Conservation (phyloP, 2,329 filamentous ascomycete genomes). For the Chaetomium sp. region DNA sequence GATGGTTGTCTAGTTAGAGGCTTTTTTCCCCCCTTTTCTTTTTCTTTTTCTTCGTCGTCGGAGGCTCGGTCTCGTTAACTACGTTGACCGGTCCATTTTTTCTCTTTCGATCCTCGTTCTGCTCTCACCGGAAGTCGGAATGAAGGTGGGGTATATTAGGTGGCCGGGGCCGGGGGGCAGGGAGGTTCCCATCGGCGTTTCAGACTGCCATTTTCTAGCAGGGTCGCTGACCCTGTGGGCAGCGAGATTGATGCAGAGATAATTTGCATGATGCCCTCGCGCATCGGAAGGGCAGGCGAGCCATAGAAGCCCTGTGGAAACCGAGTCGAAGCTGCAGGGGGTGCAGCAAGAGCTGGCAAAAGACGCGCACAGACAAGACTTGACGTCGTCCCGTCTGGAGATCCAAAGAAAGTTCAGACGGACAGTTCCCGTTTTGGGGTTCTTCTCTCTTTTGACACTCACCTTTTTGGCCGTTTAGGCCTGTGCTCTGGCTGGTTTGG, state of each 20-base stretch:
- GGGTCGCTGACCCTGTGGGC: no score
- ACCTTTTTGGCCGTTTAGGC: slow-evolving; percentile 8
- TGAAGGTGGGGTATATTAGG: no score
- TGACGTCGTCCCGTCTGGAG: slow-evolving; percentile 8
- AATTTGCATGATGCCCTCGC: slow-evolving; percentile 1
- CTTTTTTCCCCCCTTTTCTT: no score
- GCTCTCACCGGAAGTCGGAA: no score
- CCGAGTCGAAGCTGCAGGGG: background rate
- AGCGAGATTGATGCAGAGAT: slow-evolving; percentile 2
- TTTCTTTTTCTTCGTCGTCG: no score
- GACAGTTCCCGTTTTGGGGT: slow-evolving; percentile 12
- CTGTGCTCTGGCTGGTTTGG: slow-evolving; percentile 11
- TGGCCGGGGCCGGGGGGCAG: background rate
- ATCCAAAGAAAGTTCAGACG: slow-evolving; percentile 7
- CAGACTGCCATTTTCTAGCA: background rate
- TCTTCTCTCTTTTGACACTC: slow-evolving; percentile 4
- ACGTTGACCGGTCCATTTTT: no score
- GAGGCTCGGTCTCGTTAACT: no score
- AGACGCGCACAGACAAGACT: slow-evolving; percentile 5
- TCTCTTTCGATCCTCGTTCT: no score
- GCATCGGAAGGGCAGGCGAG: background rate
- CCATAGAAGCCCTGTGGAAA: slow-evolving; percentile 2
- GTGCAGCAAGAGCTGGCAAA: background rate
- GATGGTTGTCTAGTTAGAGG: no score
- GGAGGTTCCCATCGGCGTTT: slow-evolving; percentile 2